Evolutionary conservation across 495 filamentous ascomycete genomes (phyloP).

Genomic region (Symbiotaphrina buchneri): DNA sequence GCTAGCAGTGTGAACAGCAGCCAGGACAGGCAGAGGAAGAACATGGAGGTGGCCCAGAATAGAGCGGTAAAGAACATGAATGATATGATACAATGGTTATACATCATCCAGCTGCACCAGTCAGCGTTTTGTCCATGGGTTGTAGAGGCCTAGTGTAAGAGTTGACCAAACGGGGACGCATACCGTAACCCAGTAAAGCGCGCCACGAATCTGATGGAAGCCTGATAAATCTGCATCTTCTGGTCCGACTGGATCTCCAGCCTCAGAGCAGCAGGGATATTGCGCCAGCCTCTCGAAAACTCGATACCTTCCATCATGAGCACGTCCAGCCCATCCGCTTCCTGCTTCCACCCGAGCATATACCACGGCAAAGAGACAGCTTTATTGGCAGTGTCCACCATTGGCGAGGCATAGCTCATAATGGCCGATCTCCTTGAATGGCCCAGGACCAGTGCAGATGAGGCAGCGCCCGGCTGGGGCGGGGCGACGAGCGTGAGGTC

Average conservation of each 20-base stretch:
- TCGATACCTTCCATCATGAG: slow-evolving; percentile 46
- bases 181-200: slow-evolving; percentile 48
- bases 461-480: slow-evolving; percentile 7
- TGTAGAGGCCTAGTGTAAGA: background rate
- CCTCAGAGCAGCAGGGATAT: slow-evolving; percentile 30
- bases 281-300: slow-evolving; percentile 31
- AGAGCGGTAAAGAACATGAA: slow-evolving; percentile 38
- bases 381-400: slow-evolving; percentile 27
- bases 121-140: background rate
- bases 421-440: slow-evolving; percentile 35
- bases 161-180: background rate
- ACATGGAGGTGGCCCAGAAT: slow-evolving; percentile 58
- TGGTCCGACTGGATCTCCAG: slow-evolving; percentile 45
- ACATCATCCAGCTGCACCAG: slow-evolving; percentile 54
- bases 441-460: slow-evolving; percentile 9
- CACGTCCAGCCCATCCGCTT: slow-evolving; percentile 38
- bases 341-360: slow-evolving; percentile 26
- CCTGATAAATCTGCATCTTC: slow-evolving; percentile 52
- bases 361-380: slow-evolving; percentile 33
- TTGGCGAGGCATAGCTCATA: slow-evolving; percentile 37
- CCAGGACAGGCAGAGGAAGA: slow-evolving; percentile 36
- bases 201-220: slow-evolving; percentile 42
- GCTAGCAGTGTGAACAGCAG: slow-evolving; percentile 16
- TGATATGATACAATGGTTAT: slow-evolving; percentile 43
- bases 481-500: slow-evolving; percentile 39